phyloP scores from a whole-genome alignment of 2,329 filamentous ascomycete genomes.

The Blastomyces percursus region DNA sequence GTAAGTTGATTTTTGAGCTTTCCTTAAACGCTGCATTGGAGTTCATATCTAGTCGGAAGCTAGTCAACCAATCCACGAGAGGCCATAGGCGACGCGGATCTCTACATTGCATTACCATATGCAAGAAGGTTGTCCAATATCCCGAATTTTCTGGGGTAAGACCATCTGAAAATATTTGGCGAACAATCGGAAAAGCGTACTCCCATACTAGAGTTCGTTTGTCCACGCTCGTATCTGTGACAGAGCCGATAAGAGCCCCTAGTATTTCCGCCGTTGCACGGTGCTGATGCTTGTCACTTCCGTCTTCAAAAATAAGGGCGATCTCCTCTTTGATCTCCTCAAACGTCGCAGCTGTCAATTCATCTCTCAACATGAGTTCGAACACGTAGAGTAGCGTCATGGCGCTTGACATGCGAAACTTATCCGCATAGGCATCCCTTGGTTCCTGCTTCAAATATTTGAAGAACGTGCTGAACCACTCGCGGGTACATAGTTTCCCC shows the following conservation, averaged over 20 bases:
- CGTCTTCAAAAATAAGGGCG: constrained; percentile 71
- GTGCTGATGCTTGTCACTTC: constrained; percentile 95
- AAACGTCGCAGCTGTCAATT: constrained; percentile 64
- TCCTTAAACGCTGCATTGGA: constrained; percentile 99
- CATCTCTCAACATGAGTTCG: constrained; percentile 69
- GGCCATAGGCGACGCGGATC: constrained; percentile 83
- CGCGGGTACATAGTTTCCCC: constrained; percentile 63
- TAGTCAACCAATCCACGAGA: constrained; percentile 67
- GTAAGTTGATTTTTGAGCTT: constrained; percentile 83
- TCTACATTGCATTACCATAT: constrained; percentile 76
- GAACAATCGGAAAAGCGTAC: constrained; percentile 79
- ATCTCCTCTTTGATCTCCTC: constrained; percentile 79
- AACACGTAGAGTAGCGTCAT: constrained; percentile 83
- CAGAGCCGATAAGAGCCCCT: constrained; percentile 69
- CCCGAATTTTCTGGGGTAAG: constrained; percentile 86
- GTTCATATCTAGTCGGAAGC: constrained; percentile 82
- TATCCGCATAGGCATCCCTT: constrained; percentile 65
- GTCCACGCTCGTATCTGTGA: constrained; percentile 63
- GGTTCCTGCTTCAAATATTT: constrained; percentile 94
- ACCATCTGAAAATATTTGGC: constrained; percentile 77
- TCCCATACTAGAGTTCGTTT: constrained; percentile 71
- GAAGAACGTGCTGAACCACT: constrained; percentile 83
- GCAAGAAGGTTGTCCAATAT: constrained; percentile 92
- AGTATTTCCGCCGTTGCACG: constrained; percentile 90
- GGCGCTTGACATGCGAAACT: constrained; percentile 80